A percentile compares a stretch with the other conserved stretches of the same genome.
Evolutionary conservation across 129 eudicot species (phyloP).

Genomic region (Kitagawia praeruptora): DNA sequence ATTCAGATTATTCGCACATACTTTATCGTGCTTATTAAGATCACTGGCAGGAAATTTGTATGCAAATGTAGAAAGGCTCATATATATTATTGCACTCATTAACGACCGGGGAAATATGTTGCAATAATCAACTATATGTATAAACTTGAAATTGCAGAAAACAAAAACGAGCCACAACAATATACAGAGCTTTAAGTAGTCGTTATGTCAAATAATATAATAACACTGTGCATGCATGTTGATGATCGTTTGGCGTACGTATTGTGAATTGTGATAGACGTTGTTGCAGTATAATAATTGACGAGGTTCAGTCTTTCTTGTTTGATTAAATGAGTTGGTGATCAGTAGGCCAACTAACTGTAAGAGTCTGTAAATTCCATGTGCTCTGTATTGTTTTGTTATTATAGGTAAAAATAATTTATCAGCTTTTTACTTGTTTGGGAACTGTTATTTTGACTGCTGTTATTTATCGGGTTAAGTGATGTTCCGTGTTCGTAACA

Average conservation of each 20-base stretch:
- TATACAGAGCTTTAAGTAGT: neutral
- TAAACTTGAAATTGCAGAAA: no score
- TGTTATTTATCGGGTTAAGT: neutral
- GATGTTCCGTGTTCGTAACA: no score
- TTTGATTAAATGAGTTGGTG: neutral
- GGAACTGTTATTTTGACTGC: neutral
- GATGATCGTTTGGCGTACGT: neutral
- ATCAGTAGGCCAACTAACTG: slow-evolving; percentile 2
- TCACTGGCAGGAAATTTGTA: no score
- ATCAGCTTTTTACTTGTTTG: neutral
- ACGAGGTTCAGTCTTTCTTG: neutral
- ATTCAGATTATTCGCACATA: no score
- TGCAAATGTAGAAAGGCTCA: no score
- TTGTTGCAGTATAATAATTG: slow-evolving; percentile 11
- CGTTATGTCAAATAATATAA: neutral
- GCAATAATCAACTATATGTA: no score
- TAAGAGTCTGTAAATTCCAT: slow-evolving; percentile 1
- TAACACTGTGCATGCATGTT: neutral
- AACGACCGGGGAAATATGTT: no score
- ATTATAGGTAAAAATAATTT: neutral
- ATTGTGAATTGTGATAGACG: neutral
- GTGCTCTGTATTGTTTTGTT: neutral
- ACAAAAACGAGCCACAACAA: no score
- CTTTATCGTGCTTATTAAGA: no score
- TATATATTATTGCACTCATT: no score